Conservation (phyloP, 371 early-diverging fungal genomes). For the Mucor sp. region DNA sequence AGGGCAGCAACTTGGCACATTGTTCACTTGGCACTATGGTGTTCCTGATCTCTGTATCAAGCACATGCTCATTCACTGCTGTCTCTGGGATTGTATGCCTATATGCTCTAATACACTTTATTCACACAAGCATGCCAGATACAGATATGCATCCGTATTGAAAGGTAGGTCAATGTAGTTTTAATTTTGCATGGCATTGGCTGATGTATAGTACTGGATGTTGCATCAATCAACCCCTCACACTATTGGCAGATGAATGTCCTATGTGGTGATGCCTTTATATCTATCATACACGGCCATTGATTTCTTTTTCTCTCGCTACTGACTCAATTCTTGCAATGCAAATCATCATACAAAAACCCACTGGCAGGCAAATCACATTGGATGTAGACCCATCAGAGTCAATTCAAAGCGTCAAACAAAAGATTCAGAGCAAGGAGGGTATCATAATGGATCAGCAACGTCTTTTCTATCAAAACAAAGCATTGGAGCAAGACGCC, state of each 20-base stretch:
- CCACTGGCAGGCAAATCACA: background rate
- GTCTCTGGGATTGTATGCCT: background rate
- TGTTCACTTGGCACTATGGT: background rate
- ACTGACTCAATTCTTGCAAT: background rate
- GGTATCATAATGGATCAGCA: constrained; percentile 92
- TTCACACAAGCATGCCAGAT: no score
- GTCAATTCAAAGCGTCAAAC: background rate
- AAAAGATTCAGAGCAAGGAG: constrained; percentile 93
- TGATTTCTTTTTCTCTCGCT: background rate
- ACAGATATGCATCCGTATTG: no score
- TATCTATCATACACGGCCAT: background rate
- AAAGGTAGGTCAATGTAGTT: no score
- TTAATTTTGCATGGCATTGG: no score
- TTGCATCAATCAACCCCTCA: no score
- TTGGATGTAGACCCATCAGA: background rate
- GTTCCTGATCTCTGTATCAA: background rate
- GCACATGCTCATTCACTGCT: background rate
- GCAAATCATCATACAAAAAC: background rate
- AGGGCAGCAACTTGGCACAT: background rate
- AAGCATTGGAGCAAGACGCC: background rate
- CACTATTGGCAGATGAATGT: no score
- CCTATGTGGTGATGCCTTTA: no score
- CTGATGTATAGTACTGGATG: no score
- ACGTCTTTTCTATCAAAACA: background rate
- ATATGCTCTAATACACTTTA: no score